Base-by-base conservation (phyloP, 805 yeast genomes). In the Clavispora santaluciae region DNA sequence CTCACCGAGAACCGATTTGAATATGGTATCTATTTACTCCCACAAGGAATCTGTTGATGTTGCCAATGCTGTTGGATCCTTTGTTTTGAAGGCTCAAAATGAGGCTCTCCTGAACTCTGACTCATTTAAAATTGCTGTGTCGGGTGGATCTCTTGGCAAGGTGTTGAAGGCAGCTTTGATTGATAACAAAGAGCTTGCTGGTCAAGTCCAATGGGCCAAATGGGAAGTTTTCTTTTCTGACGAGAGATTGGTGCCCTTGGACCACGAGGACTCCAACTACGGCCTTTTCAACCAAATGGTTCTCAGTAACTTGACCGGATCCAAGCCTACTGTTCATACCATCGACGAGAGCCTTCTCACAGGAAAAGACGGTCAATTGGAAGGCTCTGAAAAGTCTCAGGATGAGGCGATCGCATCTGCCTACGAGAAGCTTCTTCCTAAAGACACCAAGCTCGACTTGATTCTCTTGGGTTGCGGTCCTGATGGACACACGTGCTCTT, bases 401-500 rank as follows among this genome's bases (percentile, higher is more conserved):
- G 72, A 70, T 43, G 37, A 44, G 31, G 49, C 65, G 33, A 77
- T 86, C 51, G 89, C 95, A 4, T 49, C 56, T 13, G 81, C 75
- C 35, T 89, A 89, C 61, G 82, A 76, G 48, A 45, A 68, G 1
- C 65, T 70, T 33, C 62, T 89, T 39, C 87, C 91, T 8, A 25
- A 45, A 6, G 61, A 61, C 41, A 57, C 52, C 17, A 56, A 61
- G 44, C 55, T 81, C 22, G 95, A 89, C 61, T 66, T 88, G 52
- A 67, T 89, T 17, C 66, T 88, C 41, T 72, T 89, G 48, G 97
- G 97, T 17, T 85, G 93, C 60, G 97, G 97, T 6, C 96, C 96
- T 25, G 97, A 89, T 56, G 97, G 96, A 28, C 97, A 89, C 62
- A 89, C 96, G 5, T 86, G 95, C 66, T 89, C 96, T 1, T 70